Conservation (phyloP, 108 stramenopile species). For the Asterionellopsis glacialis region DNA sequence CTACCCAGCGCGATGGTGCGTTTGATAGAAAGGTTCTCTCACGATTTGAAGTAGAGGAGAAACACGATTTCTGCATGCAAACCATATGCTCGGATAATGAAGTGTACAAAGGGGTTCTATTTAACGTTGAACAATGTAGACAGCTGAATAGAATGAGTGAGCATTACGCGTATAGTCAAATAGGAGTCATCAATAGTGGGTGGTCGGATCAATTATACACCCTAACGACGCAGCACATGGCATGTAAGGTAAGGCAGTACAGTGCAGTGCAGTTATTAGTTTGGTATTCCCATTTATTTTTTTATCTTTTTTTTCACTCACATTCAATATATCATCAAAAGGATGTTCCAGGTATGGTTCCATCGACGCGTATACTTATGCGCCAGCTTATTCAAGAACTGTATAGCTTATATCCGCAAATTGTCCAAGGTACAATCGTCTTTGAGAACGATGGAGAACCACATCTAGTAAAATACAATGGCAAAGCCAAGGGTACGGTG, state of each 20-base stretch:
- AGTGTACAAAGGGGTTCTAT: constrained; percentile 8
- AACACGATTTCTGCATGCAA: constrained; percentile 8
- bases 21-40: too few relatives aligned
- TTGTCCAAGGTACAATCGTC: background rate
- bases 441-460: constrained; percentile 26
- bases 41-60: too few relatives aligned
- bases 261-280: too few relatives aligned
- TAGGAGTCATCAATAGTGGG: constrained; percentile 2
- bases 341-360: constrained; percentile 11
- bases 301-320: too few relatives aligned
- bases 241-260: too few relatives aligned
- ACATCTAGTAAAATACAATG: constrained; percentile 32
- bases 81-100: constrained; percentile 5
- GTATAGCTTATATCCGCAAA: constrained; percentile 6
- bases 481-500: constrained; percentile 7
- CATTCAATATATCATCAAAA: too few relatives aligned
- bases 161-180: constrained; percentile 8
- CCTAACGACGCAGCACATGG: constrained; percentile 14
- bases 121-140: constrained; percentile 12
- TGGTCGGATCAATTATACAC: constrained; percentile 21
- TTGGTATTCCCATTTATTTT: too few relatives aligned
- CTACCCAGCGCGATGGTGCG: too few relatives aligned
- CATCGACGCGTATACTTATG: constrained; percentile 4
- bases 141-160: constrained; percentile 19
- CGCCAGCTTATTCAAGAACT: constrained; percentile 11